These are phyloP conservation scores for Linnemannia exigua DNA, from an alignment of 192 early-diverging fungal genomes.

Conservation along the genomic window DNA sequence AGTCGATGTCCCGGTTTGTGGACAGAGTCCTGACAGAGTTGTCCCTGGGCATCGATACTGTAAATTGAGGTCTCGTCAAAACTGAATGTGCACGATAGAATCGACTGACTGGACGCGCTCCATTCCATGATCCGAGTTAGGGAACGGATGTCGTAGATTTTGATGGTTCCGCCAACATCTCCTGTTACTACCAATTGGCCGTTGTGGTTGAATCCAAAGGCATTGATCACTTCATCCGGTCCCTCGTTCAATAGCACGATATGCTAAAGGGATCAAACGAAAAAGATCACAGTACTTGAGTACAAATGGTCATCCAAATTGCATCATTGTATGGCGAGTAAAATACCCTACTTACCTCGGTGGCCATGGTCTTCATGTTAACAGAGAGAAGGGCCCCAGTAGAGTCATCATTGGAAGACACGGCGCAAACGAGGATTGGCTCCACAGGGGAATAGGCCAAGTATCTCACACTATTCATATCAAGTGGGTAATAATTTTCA, in stretches of 20 bases:
- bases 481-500: neutral
- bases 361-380: conserved; percentile 68
- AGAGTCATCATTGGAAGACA: conserved; percentile 40
- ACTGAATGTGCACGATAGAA: conserved; percentile 69
- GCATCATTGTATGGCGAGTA: neutral
- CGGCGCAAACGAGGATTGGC: conserved; percentile 67
- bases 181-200: conserved; percentile 72
- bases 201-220: conserved; percentile 74
- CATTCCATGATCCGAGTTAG: conserved; percentile 71
- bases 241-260: conserved; percentile 10
- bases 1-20: conserved; percentile 64
- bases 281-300: neutral
- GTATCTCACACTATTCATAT: conserved; percentile 57
- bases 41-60: conserved; percentile 55
- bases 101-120: conserved; percentile 54
- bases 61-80: conserved; percentile 75
- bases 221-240: conserved; percentile 57
- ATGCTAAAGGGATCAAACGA: conserved; percentile 13
- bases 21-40: conserved; percentile 67
- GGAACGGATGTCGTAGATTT: conserved; percentile 67
- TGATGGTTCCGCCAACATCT: conserved; percentile 64
- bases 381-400: conserved; percentile 64
- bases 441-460: conserved; percentile 69
- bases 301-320: neutral
- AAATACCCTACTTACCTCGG: conserved; percentile 60